Evolutionary conservation across 2,329 filamentous ascomycete species (phyloP), one percentile per base, ranked within the genome.

Genomic region (Penicillium sp.): DNA sequence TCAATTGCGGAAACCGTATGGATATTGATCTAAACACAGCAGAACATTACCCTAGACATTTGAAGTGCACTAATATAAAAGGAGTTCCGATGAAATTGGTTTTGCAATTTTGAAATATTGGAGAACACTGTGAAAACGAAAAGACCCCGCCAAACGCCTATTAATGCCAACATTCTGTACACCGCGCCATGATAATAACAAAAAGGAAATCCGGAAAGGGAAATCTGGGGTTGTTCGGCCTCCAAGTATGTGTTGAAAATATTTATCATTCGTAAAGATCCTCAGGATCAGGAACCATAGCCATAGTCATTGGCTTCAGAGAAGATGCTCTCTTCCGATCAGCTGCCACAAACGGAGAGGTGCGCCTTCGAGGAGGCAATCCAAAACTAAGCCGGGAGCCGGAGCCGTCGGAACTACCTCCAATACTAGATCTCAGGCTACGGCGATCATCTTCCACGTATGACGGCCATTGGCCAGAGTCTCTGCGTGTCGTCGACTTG

Each of bases 231-330:
- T 13, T 3, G 3, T 26, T 18, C 8, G 14, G 6, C 11, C 23
- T 43, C n/a, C 40, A 43, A 26, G 19, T 28, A 43, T 28, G 7
- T 39, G 3, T 19, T 24, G 6, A 39, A 23, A 23, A 36, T 19
- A 48, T 39, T 46, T 28, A 47, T 61, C 49, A 74, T 48, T 67
- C 67, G 53, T 71, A 74, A 19, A 75, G 61, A 33, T 74, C 71
- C 9, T 74, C 72, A 10, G 67, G 58, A 51, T 72, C 67, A 19
- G 71, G 69, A 5, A 75, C 72, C 72, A 75, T 74, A 0, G 65
- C 61, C 50, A 68, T 56, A 34, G 71, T 73, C 64, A 73, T 55
- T 10, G 63, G 55, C 44, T 55, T 65, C 31, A 62, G 44, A 21
- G 61, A 59, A 16, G 63, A 69, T 29, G 52, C 51, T 39, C 61